A percentile compares a stretch with the other conserved stretches of the same genome.
Conservation (phyloP, 1,284 basidiomycete species). For the Phlebopus sp. region DNA sequence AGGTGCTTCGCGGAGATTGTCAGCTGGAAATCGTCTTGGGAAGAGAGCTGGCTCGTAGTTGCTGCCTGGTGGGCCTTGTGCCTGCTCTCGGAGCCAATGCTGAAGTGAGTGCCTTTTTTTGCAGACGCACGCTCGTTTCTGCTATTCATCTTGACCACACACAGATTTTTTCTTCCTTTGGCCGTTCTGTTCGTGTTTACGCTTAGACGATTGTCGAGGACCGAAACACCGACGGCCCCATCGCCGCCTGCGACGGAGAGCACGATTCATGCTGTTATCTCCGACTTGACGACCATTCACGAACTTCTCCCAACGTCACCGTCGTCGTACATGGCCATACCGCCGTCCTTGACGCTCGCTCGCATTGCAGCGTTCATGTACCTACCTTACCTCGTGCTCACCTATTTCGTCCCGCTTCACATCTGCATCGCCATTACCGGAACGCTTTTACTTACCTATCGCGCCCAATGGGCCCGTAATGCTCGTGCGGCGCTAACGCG, state of each 20-base stretch:
- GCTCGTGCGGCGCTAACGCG: conserved; percentile 54
- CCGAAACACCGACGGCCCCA: conserved; percentile 4
- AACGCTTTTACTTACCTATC: conserved; percentile 56
- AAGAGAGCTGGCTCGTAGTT: conserved; percentile 67
- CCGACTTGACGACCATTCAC: conserved; percentile 57
- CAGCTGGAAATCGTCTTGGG: conserved; percentile 61
- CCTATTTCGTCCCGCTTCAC: conserved; percentile 53
- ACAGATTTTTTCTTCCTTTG: conserved; percentile 46
- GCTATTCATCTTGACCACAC: conserved; percentile 8
- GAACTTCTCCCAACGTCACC: conserved; percentile 41
- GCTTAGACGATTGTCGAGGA: conserved; percentile 29
- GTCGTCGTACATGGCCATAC: conserved; percentile 16
- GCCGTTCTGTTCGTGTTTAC: conserved; percentile 37
- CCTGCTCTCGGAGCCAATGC: conserved; percentile 51
- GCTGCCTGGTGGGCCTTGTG: conserved; percentile 78
- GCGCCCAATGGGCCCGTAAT: conserved; percentile 61
- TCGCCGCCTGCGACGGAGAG: conserved; percentile 54
- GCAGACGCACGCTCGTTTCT: background rate
- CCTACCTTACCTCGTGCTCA: conserved; percentile 58
- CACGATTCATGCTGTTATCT: conserved; percentile 53
- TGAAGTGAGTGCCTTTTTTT: conserved; percentile 49
- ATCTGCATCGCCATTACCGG: conserved; percentile 59
- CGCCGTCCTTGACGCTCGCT: conserved; percentile 33
- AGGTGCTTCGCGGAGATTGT: conserved; percentile 53
- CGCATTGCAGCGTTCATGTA: conserved; percentile 52